phyloP scores from a whole-genome alignment of 2,329 filamentous ascomycete genomes.

The Fusarium foetens region DNA sequence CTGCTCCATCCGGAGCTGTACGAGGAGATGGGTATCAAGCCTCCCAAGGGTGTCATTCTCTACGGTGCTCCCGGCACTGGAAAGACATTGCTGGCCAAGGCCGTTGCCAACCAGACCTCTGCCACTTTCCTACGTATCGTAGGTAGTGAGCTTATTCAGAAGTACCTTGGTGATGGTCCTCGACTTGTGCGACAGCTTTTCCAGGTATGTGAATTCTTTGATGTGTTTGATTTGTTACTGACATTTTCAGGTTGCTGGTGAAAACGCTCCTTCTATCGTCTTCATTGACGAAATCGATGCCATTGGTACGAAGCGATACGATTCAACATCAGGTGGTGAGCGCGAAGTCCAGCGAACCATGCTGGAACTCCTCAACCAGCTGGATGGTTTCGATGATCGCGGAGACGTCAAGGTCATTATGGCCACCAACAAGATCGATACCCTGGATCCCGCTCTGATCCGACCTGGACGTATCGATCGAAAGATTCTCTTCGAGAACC shows the following conservation, averaged over 20 bases:
- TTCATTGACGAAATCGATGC: conserved; percentile 99
- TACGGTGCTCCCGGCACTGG: conserved; percentile 97
- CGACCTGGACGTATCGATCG: conserved; percentile 97
- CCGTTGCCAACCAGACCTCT: conserved; percentile 98
- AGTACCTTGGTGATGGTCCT: conserved; percentile 96
- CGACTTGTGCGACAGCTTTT: conserved; percentile 95
- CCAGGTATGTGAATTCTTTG: conserved; percentile 64
- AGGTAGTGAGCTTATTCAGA: conserved; percentile 96
- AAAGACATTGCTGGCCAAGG: conserved; percentile 95
- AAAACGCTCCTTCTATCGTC: conserved; percentile 95
- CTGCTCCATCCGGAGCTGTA: conserved; percentile 96
- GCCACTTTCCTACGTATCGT: conserved; percentile 98
- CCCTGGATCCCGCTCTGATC: conserved; percentile 93
- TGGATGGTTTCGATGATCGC: conserved; percentile 98
- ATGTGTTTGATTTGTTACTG: not conserved
- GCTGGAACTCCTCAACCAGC: conserved; percentile 97
- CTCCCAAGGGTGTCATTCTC: conserved; percentile 98
- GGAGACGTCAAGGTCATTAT: conserved; percentile 99
- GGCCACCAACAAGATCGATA: conserved; percentile 99
- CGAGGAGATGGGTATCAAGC: conserved; percentile 99
- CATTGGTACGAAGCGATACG: conserved; percentile 98
- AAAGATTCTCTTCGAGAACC: conserved; percentile 84
- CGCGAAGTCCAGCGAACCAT: conserved; percentile 98
- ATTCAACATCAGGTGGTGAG: conserved; percentile 95
- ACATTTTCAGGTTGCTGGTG: conserved; percentile 78